Conservation (phyloP, 2,329 filamentous ascomycete genomes). For the Colletotrichum sp. region DNA sequence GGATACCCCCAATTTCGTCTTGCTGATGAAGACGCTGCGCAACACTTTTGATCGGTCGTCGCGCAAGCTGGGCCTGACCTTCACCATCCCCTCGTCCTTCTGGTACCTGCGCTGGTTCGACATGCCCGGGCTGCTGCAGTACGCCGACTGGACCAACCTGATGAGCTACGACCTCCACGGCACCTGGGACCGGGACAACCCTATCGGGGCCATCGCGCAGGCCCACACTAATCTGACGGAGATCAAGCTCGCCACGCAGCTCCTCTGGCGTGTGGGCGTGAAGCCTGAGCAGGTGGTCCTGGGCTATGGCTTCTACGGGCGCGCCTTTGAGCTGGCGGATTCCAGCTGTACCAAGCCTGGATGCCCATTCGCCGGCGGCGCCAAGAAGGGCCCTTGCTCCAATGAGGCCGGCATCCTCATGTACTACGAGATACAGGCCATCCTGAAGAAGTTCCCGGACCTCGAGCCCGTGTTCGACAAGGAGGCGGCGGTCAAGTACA, state of each 20-base stretch:
- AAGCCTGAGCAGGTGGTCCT: conserved; percentile 44
- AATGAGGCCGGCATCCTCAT: conserved; percentile 22
- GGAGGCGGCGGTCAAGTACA: conserved; percentile 32
- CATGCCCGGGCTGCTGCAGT: conserved; percentile 20
- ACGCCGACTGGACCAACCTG: conserved; percentile 46
- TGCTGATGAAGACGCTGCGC: conserved; percentile 22
- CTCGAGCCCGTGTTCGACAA: conserved; percentile 28
- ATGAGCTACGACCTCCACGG: neutral
- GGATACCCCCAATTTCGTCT: conserved; percentile 38
- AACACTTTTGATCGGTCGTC: neutral
- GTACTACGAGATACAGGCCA: conserved; percentile 28
- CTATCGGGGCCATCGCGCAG: neutral
- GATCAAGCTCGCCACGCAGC: conserved; percentile 28
- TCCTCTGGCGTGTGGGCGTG: conserved; percentile 52
- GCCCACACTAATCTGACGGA: conserved; percentile 11
- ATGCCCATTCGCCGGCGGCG: conserved; percentile 25
- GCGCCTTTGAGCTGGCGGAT: neutral
- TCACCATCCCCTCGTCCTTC: conserved; percentile 30
- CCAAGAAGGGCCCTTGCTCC: conserved; percentile 25
- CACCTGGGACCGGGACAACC: conserved; percentile 25
- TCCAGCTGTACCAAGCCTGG: conserved; percentile 18
- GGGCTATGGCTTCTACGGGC: conserved; percentile 29
- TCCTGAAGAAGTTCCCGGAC: conserved; percentile 25
- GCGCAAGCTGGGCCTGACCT: conserved; percentile 28
- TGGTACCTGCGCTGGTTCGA: conserved; percentile 34